Evolutionary conservation across 1,139 yeast genomes (phyloP), one percentile per base, ranked within the genome.

Genomic region (Geotrichum candidum): DNA sequence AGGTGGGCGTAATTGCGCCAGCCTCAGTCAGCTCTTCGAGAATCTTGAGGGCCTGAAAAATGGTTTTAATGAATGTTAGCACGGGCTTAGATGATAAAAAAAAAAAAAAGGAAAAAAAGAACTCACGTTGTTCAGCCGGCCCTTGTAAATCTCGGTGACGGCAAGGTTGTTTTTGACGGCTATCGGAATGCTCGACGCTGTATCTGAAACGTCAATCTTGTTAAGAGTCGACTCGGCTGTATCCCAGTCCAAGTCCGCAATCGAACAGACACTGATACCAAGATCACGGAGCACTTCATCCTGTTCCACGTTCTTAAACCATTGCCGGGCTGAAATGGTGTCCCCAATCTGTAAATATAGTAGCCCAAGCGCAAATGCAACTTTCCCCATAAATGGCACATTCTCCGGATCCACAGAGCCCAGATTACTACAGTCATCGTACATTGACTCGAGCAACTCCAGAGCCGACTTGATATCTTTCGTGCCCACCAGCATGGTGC

Each of bases 41-140:
- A 56, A 79, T 75, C 13, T 73, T 68, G 35, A 81, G 70, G 3
- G 84, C 80, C 59, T 58, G 50, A 46, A 53, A 48, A 15, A 22
- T 18, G 33, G 22, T 18, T 18, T 5, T 3, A 15, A 41, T 2
- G 22, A 4, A 15, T 13, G 46, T 41, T 41, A 41, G 46, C 15
- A 41, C 11, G 41, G 10, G 13, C 7, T 41, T 35, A n/a, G 46
- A 10, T 22, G 35, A 27, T 53, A 45, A 18, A 38, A 23, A 56
- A 18, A 38, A 23, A 56, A 22, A 18, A 38, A 3, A 10, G 15
- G 7, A 27, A 33, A 9, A 23, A 53, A 2, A 18, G 27, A 29
- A 41, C 58, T 54, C 35, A 58, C 61, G 51, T 68, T 71, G 51
- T 76, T 78, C 60, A 84, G 77, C 41, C 83, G 76, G 51, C 82